A percentile compares a stretch with the other conserved stretches of the same genome.
Evolutionary conservation across 192 early-diverging fungal genomes (phyloP).

Genomic region (Backusella tuberculispora): DNA sequence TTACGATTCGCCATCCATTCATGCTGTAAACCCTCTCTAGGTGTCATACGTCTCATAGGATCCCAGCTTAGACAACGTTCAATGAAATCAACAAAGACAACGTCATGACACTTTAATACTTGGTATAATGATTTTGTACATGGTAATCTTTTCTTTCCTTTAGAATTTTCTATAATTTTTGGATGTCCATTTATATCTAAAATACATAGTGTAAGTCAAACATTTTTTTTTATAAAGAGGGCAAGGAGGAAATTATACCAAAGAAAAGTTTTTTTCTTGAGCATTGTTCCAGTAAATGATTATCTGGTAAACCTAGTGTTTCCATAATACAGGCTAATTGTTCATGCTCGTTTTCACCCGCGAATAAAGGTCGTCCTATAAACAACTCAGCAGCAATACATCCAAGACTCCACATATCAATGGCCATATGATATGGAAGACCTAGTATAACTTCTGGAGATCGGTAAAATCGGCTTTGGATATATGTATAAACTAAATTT

Average conservation of each 20-base stretch:
- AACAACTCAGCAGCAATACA: slow-evolving; percentile 95
- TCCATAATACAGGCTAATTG: slow-evolving; percentile 97
- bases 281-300: slow-evolving; percentile 76
- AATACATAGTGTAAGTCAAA: slow-evolving; percentile 29
- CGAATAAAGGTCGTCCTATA: slow-evolving; percentile 92
- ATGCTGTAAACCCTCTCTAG: slow-evolving; percentile 83
- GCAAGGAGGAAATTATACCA: slow-evolving; percentile 47
- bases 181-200: slow-evolving; percentile 61
- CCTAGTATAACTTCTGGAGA: slow-evolving; percentile 95
- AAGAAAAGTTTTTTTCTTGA: slow-evolving; percentile 89
- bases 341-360: slow-evolving; percentile 97
- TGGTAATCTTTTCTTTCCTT: slow-evolving; percentile 87
- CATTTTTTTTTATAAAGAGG: slow-evolving; percentile 14
- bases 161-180: slow-evolving; percentile 75
- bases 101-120: slow-evolving; percentile 78
- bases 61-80: slow-evolving; percentile 88
- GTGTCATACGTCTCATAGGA: slow-evolving; percentile 84
- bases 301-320: slow-evolving; percentile 83
- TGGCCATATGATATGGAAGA: slow-evolving; percentile 85
- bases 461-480: slow-evolving; percentile 96
- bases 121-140: slow-evolving; percentile 79
- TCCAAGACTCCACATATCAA: slow-evolving; percentile 98
- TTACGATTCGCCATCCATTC: slow-evolving; percentile 64
- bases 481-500: slow-evolving; percentile 88
- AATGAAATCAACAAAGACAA: slow-evolving; percentile 88